Conservation (phyloP, 177 flowering plant genomes). For the Vitis hybrid region DNA sequence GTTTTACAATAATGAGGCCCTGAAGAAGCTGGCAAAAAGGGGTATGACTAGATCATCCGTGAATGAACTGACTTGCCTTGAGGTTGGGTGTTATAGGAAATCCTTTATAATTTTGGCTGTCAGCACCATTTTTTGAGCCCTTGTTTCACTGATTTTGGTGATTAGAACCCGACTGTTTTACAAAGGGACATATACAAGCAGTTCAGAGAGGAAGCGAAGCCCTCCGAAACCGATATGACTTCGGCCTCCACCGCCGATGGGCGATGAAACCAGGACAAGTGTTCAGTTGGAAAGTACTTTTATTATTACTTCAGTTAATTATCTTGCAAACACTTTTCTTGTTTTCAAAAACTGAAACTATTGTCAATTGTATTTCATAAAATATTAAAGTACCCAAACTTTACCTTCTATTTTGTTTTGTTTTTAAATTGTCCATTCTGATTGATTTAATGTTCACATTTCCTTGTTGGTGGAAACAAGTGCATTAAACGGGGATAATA, state of each 20-base stretch:
- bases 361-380: too few relatives aligned
- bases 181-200: constrained; percentile 59
- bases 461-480: too few relatives aligned
- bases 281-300: not conserved
- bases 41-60: constrained; percentile 31
- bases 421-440: too few relatives aligned
- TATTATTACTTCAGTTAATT: not conserved
- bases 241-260: not conserved
- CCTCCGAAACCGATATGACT: constrained; percentile 7
- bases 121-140: constrained; percentile 43
- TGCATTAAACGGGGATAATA: too few relatives aligned
- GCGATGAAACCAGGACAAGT: not conserved
- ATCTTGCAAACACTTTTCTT: not conserved
- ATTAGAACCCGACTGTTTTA: constrained; percentile 52
- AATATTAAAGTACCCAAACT: too few relatives aligned
- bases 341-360: not conserved
- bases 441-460: too few relatives aligned
- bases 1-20: constrained; percentile 47
- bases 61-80: constrained; percentile 52
- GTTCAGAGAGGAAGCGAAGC: constrained; percentile 34
- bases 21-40: constrained; percentile 41
- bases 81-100: constrained; percentile 35
- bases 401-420: too few relatives aligned
- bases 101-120: constrained; percentile 39
- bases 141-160: constrained; percentile 38